Conservation (phyloP, 2,329 filamentous ascomycete genomes). For the Microdochium trichocladiopsis region DNA sequence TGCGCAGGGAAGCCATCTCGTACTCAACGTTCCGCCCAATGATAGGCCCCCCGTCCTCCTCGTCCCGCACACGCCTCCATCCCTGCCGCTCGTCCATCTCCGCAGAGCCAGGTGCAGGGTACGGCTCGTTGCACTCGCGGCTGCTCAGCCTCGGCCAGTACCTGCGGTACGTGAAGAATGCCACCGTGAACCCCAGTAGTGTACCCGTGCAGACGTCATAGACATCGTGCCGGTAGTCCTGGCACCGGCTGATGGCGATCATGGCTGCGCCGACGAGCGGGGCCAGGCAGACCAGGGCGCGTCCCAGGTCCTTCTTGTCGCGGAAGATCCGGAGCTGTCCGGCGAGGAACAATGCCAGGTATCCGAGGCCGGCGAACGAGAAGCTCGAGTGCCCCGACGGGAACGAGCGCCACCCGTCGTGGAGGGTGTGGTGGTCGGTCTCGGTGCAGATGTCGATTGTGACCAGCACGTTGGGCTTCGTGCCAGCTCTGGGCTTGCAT, state of each 20-base stretch:
- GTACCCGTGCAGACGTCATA: slow-evolving; percentile 61
- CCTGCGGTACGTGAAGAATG: slow-evolving; percentile 59
- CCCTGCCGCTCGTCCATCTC: slow-evolving; percentile 11
- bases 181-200: slow-evolving; percentile 49
- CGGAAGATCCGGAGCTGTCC: slow-evolving; percentile 57
- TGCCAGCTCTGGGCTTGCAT: slow-evolving; percentile 60
- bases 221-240: slow-evolving; percentile 66
- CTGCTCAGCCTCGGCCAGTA: slow-evolving; percentile 54
- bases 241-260: slow-evolving; percentile 61
- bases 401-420: slow-evolving; percentile 81
- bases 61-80: slow-evolving; percentile 41
- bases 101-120: slow-evolving; percentile 36
- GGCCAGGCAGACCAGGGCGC: slow-evolving; percentile 47
- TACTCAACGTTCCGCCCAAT: slow-evolving; percentile 21
- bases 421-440: slow-evolving; percentile 58
- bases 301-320: slow-evolving; percentile 41
- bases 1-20: slow-evolving; percentile 8
- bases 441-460: slow-evolving; percentile 68
- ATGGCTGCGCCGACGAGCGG: slow-evolving; percentile 57
- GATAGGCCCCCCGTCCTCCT: slow-evolving; percentile 38
- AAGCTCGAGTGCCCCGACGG: slow-evolving; percentile 77
- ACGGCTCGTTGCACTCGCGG: slow-evolving; percentile 48
- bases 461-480: slow-evolving; percentile 45
- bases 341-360: slow-evolving; percentile 62
- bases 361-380: slow-evolving; percentile 72